Percentiles rank a stretch among this genome's conserved stretches.
These are phyloP conservation scores for Hypholoma fasciculare DNA, from an alignment of 768 basidiomycete genomes.

Conservation along the genomic window DNA sequence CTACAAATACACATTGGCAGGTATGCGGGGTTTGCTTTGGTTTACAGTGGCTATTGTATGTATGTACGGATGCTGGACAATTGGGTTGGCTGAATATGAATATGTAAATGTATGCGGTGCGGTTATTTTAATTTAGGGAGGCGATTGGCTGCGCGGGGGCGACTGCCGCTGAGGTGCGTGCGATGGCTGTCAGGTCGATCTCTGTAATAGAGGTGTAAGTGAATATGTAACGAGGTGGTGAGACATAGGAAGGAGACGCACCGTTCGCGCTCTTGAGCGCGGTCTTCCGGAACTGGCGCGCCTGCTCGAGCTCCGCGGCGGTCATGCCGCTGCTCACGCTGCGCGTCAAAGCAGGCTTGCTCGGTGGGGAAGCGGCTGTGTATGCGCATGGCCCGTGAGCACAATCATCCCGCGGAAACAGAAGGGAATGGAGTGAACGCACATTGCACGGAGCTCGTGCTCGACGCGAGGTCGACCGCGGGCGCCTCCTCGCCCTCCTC, in stretches of 20 bases:
- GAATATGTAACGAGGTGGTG: neutral
- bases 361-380: constrained; percentile 23
- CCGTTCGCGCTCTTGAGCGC: constrained; percentile 63
- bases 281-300: constrained; percentile 69
- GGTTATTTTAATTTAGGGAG: constrained; percentile 27
- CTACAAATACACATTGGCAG: neutral
- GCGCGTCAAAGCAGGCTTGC: constrained; percentile 31
- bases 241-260: constrained; percentile 22
- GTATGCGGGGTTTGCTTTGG: too few relatives aligned
- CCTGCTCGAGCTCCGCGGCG: constrained; percentile 66
- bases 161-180: constrained; percentile 77
- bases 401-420: too few relatives aligned
- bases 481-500: constrained; percentile 31
- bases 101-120: neutral
- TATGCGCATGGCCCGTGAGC: neutral
- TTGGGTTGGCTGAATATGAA: too few relatives aligned
- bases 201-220: constrained; percentile 19
- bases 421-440: neutral
- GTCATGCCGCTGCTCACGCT: constrained; percentile 42
- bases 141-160: constrained; percentile 39
- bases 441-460: constrained; percentile 5
- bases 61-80: too few relatives aligned
- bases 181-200: constrained; percentile 74
- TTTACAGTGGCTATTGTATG: too few relatives aligned
- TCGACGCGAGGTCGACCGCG: constrained; percentile 8